These are phyloP conservation scores for Thermothielavioides terrestris DNA, from an alignment of 495 filamentous ascomycete genomes.

Conservation along the genomic window DNA sequence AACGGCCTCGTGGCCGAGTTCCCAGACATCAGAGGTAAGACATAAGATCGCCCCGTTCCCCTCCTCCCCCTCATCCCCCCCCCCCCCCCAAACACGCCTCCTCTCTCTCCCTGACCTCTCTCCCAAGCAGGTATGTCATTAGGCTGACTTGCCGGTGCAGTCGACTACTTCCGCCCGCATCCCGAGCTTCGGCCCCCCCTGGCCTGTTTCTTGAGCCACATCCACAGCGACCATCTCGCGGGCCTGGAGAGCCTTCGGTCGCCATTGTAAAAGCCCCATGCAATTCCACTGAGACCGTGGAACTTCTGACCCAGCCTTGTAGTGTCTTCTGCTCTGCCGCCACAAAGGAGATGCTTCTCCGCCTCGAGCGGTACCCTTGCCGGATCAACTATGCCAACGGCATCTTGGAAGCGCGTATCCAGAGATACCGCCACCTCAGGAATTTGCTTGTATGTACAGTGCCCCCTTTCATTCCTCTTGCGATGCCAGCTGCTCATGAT, in stretches of 20 bases:
- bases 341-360: slow-evolving; percentile 69
- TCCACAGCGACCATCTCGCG: slow-evolving; percentile 83
- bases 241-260: slow-evolving; percentile 70
- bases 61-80: too few relatives aligned
- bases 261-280: too few relatives aligned
- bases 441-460: slow-evolving; percentile 54
- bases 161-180: slow-evolving; percentile 73
- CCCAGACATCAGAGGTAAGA: slow-evolving; percentile 54
- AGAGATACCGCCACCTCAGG: slow-evolving; percentile 65
- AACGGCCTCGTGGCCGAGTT: slow-evolving; percentile 46
- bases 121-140: not conserved
- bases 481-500: slow-evolving; percentile 6
- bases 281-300: too few relatives aligned
- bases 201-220: slow-evolving; percentile 86
- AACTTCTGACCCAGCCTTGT: not conserved
- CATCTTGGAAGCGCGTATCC: slow-evolving; percentile 61
- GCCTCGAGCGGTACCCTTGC: slow-evolving; percentile 67
- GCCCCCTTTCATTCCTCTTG: slow-evolving; percentile 3
- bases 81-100: too few relatives aligned
- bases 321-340: slow-evolving; percentile 81
- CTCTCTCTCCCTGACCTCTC: slow-evolving; percentile 1
- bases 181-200: slow-evolving; percentile 52
- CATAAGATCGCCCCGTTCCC: too few relatives aligned
- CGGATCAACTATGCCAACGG: slow-evolving; percentile 70
- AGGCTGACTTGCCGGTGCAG: too few relatives aligned